A percentile compares a stretch with the other conserved stretches of the same genome.
Evolutionary conservation across 2,329 filamentous ascomycete genomes (phyloP).

Genomic region (Beauveria asiatica): DNA sequence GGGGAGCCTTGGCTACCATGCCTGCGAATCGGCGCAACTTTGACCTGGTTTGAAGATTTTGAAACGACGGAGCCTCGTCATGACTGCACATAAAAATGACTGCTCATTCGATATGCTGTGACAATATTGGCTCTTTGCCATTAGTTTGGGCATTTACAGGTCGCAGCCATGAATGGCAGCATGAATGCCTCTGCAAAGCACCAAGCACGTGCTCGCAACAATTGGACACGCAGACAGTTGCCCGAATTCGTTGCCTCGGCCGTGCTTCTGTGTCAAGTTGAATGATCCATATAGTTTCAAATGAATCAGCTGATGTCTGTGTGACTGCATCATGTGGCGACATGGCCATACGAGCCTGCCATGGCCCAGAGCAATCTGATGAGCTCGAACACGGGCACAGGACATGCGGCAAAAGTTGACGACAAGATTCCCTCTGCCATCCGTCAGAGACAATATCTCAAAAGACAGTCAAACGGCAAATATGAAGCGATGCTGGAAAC

Average conservation of each 20-base stretch:
- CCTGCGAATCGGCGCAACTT: too few species aligned
- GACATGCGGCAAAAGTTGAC: background rate
- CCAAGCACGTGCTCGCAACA: background rate
- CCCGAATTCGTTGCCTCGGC: background rate
- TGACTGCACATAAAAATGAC: background rate
- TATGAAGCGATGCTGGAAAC: background rate
- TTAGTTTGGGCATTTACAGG: background rate
- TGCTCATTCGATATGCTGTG: background rate
- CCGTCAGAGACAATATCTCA: too few species aligned
- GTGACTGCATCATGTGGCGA: background rate
- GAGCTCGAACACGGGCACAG: background rate
- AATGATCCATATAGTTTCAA: background rate
- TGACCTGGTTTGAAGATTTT: background rate
- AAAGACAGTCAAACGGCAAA: background rate
- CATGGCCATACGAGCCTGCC: background rate
- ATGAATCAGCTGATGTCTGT: background rate
- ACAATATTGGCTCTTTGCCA: background rate
- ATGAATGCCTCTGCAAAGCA: background rate
- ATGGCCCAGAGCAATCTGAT: background rate
- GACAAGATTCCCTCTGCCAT: too few species aligned
- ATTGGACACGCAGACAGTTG: background rate
- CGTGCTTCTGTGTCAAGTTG: background rate
- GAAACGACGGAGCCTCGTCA: background rate
- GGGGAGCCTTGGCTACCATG: background rate
- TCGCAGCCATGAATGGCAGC: background rate